phyloP scores from a whole-genome alignment of 192 early-diverging fungal species.

The Radiomyces spectabilis region DNA sequence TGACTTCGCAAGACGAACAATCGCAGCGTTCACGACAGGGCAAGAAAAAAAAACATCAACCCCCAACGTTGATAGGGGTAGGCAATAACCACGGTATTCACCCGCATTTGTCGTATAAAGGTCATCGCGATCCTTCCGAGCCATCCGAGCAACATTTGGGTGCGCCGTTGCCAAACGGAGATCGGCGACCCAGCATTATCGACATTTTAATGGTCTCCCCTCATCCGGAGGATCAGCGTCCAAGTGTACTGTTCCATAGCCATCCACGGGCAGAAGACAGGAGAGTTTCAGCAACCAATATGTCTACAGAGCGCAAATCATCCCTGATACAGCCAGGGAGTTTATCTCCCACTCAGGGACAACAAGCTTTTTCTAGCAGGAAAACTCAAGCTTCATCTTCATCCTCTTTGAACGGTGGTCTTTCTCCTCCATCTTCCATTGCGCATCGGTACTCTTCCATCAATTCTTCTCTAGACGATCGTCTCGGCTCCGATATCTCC shows the following conservation, averaged over 20 bases:
- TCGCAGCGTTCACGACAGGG: too few relatives aligned
- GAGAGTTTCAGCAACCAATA: neutral
- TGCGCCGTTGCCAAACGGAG: neutral
- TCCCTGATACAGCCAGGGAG: slow-evolving; percentile 4
- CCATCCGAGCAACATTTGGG: neutral
- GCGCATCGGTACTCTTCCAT: too few relatives aligned
- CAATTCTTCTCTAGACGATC: too few relatives aligned
- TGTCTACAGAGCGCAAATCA: slow-evolving; percentile 4
- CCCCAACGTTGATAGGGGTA: too few relatives aligned
- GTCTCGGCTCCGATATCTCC: too few relatives aligned
- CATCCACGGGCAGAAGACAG: slow-evolving; percentile 1
- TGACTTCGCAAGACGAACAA: too few relatives aligned
- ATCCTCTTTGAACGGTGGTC: neutral
- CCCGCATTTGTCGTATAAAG: too few relatives aligned
- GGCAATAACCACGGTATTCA: too few relatives aligned
- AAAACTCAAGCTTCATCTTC: neutral
- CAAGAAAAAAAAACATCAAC: too few relatives aligned
- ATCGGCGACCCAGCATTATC: slow-evolving; percentile 15
- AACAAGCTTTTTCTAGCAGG: too few relatives aligned
- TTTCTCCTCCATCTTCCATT: neutral
- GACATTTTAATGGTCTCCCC: slow-evolving; percentile 19
- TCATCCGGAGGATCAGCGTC: neutral
- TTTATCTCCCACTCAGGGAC: too few relatives aligned
- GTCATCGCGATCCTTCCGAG: too few relatives aligned
- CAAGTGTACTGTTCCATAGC: neutral